Evolutionary conservation across 106 monocot genomes (phyloP).

Genomic region (Allium fistulosum): DNA sequence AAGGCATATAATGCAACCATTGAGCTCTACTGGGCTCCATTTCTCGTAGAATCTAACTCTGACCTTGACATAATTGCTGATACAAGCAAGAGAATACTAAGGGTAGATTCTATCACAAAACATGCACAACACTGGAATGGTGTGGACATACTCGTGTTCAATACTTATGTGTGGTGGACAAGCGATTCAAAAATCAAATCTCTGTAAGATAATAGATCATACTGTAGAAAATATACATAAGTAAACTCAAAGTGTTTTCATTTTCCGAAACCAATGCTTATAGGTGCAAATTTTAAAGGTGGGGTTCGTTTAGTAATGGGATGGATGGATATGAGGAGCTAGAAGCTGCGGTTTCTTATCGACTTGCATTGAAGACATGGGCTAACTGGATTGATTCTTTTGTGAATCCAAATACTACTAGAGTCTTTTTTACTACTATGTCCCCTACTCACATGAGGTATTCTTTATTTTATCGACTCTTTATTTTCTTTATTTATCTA

Average conservation of each 20-base stretch:
- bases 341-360: slow-evolving; percentile 35
- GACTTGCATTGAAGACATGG: slow-evolving; percentile 57
- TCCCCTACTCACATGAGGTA: slow-evolving; percentile 78
- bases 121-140: slow-evolving; percentile 51
- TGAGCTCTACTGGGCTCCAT: slow-evolving; percentile 79
- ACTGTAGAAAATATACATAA: not conserved
- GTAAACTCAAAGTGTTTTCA: too few relatives aligned
- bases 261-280: not conserved
- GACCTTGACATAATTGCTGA: slow-evolving; percentile 31
- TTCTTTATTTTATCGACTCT: not conserved
- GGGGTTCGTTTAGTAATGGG: slow-evolving; percentile 55
- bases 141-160: slow-evolving; percentile 57
- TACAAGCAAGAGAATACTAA: slow-evolving; percentile 38
- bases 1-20: slow-evolving; percentile 60
- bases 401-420: slow-evolving; percentile 37
- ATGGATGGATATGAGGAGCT: slow-evolving; percentile 59
- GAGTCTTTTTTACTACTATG: slow-evolving; percentile 61
- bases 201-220: slow-evolving; percentile 8
- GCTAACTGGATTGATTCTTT: slow-evolving; percentile 70
- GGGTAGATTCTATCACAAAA: slow-evolving; percentile 44
- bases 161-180: slow-evolving; percentile 78
- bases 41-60: slow-evolving; percentile 53
- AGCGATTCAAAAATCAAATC: slow-evolving; percentile 49
- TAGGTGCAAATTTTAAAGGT: slow-evolving; percentile 19
- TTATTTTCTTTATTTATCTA: not conserved